Evolutionary conservation across 164 flowering plant genomes (phyloP).

Genomic region (Vitis rupestris): DNA sequence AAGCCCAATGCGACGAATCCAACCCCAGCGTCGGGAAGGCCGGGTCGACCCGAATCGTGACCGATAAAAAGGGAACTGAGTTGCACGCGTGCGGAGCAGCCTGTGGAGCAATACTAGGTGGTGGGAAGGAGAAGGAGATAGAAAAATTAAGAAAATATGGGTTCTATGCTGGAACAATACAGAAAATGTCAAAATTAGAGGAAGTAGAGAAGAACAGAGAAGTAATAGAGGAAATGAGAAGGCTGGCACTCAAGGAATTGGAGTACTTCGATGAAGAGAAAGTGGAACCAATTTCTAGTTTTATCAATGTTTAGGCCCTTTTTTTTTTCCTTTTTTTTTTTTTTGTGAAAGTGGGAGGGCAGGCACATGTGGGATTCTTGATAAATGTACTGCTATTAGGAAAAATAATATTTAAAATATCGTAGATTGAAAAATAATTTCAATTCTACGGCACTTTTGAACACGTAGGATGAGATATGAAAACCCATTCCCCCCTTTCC

Average conservation of each 20-base stretch:
- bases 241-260: slow-evolving; percentile 21
- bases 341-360: too few species aligned
- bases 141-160: slow-evolving; percentile 59
- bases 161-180: slow-evolving; percentile 43
- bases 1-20: slow-evolving; percentile 6
- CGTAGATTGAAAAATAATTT: too few species aligned
- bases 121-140: slow-evolving; percentile 54
- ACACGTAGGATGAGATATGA: too few species aligned
- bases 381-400: too few species aligned
- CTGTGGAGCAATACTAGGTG: slow-evolving; percentile 78
- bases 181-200: slow-evolving; percentile 18
- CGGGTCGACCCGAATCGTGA: slow-evolving; percentile 16
- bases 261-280: slow-evolving; percentile 15
- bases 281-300: slow-evolving; percentile 11
- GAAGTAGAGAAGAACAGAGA: slow-evolving; percentile 12
- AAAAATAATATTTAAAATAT: too few species aligned
- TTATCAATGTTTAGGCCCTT: not conserved
- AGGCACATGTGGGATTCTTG: too few species aligned
- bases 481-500: too few species aligned
- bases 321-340: too few species aligned
- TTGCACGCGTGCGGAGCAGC: slow-evolving; percentile 58
- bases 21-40: not conserved
- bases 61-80: slow-evolving; percentile 45
- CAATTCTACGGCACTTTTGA: too few species aligned
- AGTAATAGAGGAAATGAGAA: slow-evolving; percentile 23